phyloP scores from a whole-genome alignment of 805 yeast genomes.

The Starmerella davenportii region DNA sequence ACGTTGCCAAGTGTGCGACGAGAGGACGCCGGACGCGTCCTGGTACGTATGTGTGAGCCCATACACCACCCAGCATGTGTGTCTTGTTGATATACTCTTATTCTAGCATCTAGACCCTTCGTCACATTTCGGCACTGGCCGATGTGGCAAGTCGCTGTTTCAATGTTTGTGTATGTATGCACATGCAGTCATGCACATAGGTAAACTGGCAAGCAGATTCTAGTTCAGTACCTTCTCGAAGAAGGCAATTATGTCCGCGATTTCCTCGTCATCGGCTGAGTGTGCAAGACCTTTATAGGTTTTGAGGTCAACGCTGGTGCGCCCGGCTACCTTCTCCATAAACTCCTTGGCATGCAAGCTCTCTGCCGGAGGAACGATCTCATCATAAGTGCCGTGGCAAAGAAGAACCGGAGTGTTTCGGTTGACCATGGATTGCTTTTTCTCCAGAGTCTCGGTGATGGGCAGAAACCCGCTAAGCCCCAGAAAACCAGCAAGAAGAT shows the following conservation, averaged over 20 bases:
- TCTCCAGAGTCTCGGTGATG: conserved; percentile 11
- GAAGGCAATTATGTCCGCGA: conserved; percentile 35
- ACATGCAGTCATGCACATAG: too few species aligned
- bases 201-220: too few species aligned
- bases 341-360: conserved; percentile 25
- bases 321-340: conserved; percentile 31
- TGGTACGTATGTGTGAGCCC: background rate
- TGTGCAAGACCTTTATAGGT: conserved; percentile 51
- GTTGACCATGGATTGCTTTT: conserved; percentile 26
- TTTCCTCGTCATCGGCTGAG: conserved; percentile 47
- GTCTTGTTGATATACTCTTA: background rate
- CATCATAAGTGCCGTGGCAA: conserved; percentile 75
- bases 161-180: too few species aligned
- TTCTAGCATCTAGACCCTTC: background rate
- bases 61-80: background rate
- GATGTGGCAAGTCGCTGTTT: too few species aligned
- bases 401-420: conserved; percentile 59
- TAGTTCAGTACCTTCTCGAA: conserved; percentile 22
- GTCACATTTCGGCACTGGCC: too few species aligned
- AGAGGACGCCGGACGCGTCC: conserved; percentile 26
- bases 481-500: conserved; percentile 61
- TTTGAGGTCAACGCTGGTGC: conserved; percentile 29
- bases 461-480: conserved; percentile 61
- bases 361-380: conserved; percentile 31
- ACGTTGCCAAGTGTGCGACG: conserved; percentile 73